phyloP scores from a whole-genome alignment of 257 asterid species.

The Nicotiana tomentosiformis region DNA sequence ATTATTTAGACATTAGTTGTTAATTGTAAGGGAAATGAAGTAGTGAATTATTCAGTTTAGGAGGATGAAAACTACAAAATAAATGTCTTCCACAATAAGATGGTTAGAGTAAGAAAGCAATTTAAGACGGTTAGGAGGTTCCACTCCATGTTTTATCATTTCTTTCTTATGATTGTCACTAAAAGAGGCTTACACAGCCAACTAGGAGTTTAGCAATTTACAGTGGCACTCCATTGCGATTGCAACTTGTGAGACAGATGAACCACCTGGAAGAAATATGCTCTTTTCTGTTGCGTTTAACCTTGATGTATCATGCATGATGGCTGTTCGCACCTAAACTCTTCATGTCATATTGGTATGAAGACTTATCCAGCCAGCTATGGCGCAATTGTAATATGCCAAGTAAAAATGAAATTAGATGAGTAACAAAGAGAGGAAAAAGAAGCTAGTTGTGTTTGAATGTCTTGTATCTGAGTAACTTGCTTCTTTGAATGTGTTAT shows the following conservation, averaged over 20 bases:
- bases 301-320: background rate
- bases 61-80: background rate
- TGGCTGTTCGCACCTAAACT: background rate
- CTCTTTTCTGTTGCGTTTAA: background rate
- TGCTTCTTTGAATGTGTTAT: background rate
- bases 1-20: background rate
- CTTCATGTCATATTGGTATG: background rate
- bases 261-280: conserved; percentile 1
- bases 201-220: background rate
- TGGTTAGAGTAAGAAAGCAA: background rate
- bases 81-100: background rate
- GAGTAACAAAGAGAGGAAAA: background rate
- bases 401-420: background rate
- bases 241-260: conserved; percentile 2
- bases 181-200: background rate
- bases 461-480: background rate
- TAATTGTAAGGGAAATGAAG: background rate
- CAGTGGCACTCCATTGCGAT: background rate
- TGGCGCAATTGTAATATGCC: background rate
- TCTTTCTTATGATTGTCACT: background rate
- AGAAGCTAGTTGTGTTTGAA: background rate
- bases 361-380: background rate
- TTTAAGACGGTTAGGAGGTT: background rate
- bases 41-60: background rate
- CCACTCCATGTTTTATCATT: background rate